phyloP scores from a whole-genome alignment of 331 rosid genomes.

The Quercus lobata region DNA sequence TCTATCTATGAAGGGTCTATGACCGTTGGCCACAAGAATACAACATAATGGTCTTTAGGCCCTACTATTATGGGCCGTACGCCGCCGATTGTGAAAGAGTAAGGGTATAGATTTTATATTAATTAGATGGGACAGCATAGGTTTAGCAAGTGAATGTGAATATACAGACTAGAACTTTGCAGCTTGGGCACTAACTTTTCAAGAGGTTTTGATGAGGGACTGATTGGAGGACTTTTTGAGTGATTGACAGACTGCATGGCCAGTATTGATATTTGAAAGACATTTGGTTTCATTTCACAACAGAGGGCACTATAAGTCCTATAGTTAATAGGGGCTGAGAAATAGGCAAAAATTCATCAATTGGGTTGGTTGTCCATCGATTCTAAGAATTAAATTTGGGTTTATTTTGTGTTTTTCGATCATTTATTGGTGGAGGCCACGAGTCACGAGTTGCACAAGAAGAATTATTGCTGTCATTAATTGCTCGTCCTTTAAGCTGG shows the following conservation, averaged over 20 bases:
- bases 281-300: not conserved
- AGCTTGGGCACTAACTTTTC: not conserved
- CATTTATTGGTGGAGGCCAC: too few relatives aligned
- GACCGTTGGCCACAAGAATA: not conserved
- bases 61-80: constrained; percentile 3
- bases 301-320: not conserved
- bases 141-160: not conserved
- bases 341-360: too few relatives aligned
- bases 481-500: too few relatives aligned
- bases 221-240: not conserved
- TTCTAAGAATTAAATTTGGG: too few relatives aligned
- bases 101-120: not conserved
- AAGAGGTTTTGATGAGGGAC: constrained; percentile 5
- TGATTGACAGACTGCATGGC: not conserved
- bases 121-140: constrained; percentile 7
- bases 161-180: not conserved
- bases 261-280: not conserved
- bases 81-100: constrained; percentile 28
- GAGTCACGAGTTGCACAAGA: too few relatives aligned
- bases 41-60: not conserved
- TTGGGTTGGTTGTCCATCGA: too few relatives aligned
- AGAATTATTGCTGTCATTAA: too few relatives aligned
- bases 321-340: too few relatives aligned
- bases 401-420: too few relatives aligned
- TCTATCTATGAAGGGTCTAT: not conserved